phyloP scores from a whole-genome alignment of 345 rosid genomes.

The Trapa bicornis region DNA sequence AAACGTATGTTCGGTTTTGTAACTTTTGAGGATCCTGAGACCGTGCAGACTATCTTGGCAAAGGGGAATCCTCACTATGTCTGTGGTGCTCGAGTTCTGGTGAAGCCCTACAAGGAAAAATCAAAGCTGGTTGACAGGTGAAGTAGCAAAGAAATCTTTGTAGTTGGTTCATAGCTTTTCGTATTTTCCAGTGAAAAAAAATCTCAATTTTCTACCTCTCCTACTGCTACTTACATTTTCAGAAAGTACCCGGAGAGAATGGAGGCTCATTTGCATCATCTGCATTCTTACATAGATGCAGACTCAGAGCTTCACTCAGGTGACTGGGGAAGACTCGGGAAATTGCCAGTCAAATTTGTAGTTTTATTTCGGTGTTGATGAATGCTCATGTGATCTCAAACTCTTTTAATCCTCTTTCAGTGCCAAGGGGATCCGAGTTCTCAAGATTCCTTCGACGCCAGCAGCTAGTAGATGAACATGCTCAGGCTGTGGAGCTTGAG shows the following conservation, averaged over 20 bases:
- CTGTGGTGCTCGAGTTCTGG: constrained; percentile 61
- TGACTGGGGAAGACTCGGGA: constrained; percentile 9
- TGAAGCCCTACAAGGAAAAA: constrained; percentile 61
- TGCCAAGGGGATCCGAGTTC: constrained; percentile 33
- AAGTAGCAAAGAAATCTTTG: not conserved
- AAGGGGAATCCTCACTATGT: constrained; percentile 67
- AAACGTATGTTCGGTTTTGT: constrained; percentile 67
- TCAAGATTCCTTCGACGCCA: constrained; percentile 35
- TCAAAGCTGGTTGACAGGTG: constrained; percentile 50
- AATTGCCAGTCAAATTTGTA: no score
- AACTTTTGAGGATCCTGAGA: constrained; percentile 42
- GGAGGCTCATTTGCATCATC: constrained; percentile 22
- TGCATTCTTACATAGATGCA: constrained; percentile 23
- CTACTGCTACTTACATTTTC: constrained; percentile 4
- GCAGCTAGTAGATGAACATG: constrained; percentile 34
- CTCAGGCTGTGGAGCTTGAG: constrained; percentile 26
- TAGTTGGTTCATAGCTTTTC: not conserved
- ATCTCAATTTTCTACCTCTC: not conserved
- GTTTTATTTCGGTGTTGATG: not conserved
- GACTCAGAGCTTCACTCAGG: constrained; percentile 44
- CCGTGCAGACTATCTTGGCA: constrained; percentile 40
- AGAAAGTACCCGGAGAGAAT: constrained; percentile 41
- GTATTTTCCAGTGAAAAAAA: not conserved
- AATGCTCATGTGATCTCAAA: not conserved
- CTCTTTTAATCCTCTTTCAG: constrained; percentile 12